These are phyloP conservation scores for Penicillium sp. DNA, from an alignment of 2,329 filamentous ascomycete species.

Conservation along the genomic window DNA sequence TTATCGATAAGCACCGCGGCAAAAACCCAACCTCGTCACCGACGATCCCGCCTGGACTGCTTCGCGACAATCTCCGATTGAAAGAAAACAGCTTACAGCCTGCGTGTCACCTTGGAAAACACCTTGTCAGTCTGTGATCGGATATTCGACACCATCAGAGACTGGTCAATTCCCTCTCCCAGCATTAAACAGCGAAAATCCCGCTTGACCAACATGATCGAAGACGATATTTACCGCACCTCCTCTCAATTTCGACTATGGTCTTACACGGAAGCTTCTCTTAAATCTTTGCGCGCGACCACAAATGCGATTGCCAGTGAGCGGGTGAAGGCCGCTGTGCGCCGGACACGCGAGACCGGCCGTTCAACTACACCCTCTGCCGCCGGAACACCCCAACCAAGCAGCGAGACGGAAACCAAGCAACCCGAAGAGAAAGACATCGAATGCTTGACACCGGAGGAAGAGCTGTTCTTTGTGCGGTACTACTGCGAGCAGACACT, in stretches of 20 bases:
- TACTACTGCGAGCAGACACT: slow-evolving; percentile 65
- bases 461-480: slow-evolving; percentile 74
- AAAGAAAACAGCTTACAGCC: no score
- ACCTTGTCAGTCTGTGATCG: no score
- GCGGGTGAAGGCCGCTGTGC: slow-evolving; percentile 55
- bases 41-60: no score
- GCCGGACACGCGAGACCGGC: slow-evolving; percentile 40
- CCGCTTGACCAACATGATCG: slow-evolving; percentile 55
- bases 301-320: slow-evolving; percentile 76
- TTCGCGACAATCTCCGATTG: no score
- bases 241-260: slow-evolving; percentile 88
- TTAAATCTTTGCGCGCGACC: slow-evolving; percentile 65
- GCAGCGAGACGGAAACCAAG: slow-evolving; percentile 31
- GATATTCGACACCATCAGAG: not conserved
- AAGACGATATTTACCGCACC: slow-evolving; percentile 84
- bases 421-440: slow-evolving; percentile 44
- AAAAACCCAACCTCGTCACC: not conserved
- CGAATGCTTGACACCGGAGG: slow-evolving; percentile 75
- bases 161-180: not conserved
- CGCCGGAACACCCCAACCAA: slow-evolving; percentile 27
- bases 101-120: no score
- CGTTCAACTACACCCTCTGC: slow-evolving; percentile 31
- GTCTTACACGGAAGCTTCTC: slow-evolving; percentile 74
- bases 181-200: no score
- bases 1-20: slow-evolving; percentile 21